These are phyloP conservation scores for Colletotrichum lupini DNA, from an alignment of 2,329 filamentous ascomycete genomes.

Conservation along the genomic window DNA sequence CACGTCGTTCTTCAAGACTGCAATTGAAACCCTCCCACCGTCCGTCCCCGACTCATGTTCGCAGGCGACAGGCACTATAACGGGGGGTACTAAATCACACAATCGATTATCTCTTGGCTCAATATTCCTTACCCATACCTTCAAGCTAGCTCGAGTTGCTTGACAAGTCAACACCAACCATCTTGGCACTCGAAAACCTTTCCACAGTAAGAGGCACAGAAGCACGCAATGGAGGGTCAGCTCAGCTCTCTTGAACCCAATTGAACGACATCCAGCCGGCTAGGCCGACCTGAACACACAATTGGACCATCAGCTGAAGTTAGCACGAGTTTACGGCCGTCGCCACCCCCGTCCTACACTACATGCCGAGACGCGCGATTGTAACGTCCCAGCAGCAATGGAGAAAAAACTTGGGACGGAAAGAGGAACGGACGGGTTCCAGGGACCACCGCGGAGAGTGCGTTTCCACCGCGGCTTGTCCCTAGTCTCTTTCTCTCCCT, in stretches of 20 bases:
- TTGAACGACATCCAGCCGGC: neutral
- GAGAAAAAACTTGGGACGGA: neutral
- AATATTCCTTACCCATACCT: constrained; percentile 10
- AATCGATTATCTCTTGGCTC: constrained; percentile 23
- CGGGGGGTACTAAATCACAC: constrained; percentile 24
- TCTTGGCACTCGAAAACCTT: neutral
- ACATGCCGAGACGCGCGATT: neutral
- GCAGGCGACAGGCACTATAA: constrained; percentile 2
- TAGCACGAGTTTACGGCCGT: neutral
- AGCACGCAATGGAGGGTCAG: constrained; percentile 20
- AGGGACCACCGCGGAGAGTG: neutral
- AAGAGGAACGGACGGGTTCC: neutral
- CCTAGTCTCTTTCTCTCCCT: neutral
- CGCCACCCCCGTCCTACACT: neutral
- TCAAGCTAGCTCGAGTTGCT: neutral
- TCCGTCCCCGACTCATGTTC: constrained; percentile 9
- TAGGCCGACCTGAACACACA: too few species aligned
- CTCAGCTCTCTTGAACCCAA: neutral
- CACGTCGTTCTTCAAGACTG: neutral
- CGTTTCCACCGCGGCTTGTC: constrained; percentile 13
- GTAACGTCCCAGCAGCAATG: constrained; percentile 13
- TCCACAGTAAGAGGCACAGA: neutral
- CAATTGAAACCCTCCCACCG: too few species aligned
- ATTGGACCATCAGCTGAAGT: neutral
- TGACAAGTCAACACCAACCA: neutral